phyloP scores from a whole-genome alignment of 2,329 filamentous ascomycete genomes.

The Aspergillus hiratsukae region DNA sequence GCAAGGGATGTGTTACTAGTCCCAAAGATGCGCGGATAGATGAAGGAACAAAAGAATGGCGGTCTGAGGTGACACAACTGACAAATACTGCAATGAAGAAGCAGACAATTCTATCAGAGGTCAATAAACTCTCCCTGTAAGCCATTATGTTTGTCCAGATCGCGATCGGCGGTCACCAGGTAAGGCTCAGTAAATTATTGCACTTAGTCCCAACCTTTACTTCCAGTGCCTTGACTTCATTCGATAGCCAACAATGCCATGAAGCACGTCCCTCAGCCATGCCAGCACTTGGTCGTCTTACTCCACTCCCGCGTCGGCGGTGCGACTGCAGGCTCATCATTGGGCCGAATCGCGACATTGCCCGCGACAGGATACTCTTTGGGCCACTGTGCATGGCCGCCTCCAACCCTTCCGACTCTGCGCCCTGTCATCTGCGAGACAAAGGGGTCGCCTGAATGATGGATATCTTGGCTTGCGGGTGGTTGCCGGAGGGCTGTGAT shows the following conservation, averaged over 20 bases:
- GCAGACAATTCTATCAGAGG: too few species aligned
- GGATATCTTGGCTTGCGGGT: not conserved
- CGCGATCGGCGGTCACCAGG: not conserved
- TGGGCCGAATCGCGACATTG: not conserved
- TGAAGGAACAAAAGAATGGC: not conserved
- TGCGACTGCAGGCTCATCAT: not conserved
- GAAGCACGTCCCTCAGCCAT: not conserved
- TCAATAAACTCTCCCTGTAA: too few species aligned
- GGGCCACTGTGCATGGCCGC: not conserved
- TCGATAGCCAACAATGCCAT: not conserved
- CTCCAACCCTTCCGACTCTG: not conserved
- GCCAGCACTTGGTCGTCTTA: not conserved
- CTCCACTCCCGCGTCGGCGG: not conserved
- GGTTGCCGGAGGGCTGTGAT: not conserved
- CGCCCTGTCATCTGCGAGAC: not conserved
- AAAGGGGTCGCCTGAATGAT: not conserved
- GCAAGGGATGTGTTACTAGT: not conserved
- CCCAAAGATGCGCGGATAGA: not conserved
- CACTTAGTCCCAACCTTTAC: not conserved
- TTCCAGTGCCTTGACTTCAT: not conserved
- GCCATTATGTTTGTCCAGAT: not conserved
- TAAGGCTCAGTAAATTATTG: not conserved
- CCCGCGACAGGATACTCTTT: not conserved
- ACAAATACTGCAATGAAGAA: too few species aligned
- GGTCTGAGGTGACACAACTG: not conserved